phyloP scores from a whole-genome alignment of 1,284 basidiomycete genomes.

The Malassezia brasiliensis region DNA sequence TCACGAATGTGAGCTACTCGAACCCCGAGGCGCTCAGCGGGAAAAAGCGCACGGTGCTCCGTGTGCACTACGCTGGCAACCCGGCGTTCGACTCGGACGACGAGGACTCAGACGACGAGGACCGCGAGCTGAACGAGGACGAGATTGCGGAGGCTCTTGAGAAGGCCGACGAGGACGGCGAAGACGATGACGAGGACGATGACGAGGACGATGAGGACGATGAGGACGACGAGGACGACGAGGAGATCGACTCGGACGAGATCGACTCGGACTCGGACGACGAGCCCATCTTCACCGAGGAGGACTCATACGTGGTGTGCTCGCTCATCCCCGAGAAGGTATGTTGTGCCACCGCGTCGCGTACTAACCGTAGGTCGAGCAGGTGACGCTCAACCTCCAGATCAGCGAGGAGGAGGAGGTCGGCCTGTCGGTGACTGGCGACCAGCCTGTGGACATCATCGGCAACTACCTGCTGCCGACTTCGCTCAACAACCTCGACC shows the following conservation, averaged over 20 bases:
- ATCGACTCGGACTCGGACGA: conserved; percentile 42
- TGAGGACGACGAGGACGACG: conserved; percentile 44
- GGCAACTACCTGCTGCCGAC: conserved; percentile 71
- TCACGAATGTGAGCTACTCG: conserved; percentile 65
- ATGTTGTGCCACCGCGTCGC: conserved; percentile 8
- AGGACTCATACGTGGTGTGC: conserved; percentile 52
- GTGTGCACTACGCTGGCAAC: conserved; percentile 58
- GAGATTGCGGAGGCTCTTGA: conserved; percentile 43
- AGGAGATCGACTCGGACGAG: conserved; percentile 9
- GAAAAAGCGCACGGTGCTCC: conserved; percentile 65
- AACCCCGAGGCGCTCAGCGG: conserved; percentile 62
- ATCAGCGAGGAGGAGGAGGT: conserved; percentile 61
- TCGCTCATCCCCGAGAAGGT: conserved; percentile 52
- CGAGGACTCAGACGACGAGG: conserved; percentile 54
- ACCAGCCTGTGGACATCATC: conserved; percentile 74
- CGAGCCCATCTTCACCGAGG: conserved; percentile 35
- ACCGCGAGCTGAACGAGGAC: conserved; percentile 52
- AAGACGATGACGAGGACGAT: conserved; percentile 42
- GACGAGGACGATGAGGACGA: conserved; percentile 49
- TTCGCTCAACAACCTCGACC: conserved; percentile 52
- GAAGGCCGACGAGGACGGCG: conserved; percentile 50
- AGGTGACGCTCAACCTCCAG: conserved; percentile 55
- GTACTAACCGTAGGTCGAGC: conserved; percentile 60
- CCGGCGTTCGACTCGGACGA: conserved; percentile 50
- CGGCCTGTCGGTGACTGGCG: conserved; percentile 66